These are phyloP conservation scores for Lycium barbarum DNA, from an alignment of 257 asterid species.

Conservation along the genomic window DNA sequence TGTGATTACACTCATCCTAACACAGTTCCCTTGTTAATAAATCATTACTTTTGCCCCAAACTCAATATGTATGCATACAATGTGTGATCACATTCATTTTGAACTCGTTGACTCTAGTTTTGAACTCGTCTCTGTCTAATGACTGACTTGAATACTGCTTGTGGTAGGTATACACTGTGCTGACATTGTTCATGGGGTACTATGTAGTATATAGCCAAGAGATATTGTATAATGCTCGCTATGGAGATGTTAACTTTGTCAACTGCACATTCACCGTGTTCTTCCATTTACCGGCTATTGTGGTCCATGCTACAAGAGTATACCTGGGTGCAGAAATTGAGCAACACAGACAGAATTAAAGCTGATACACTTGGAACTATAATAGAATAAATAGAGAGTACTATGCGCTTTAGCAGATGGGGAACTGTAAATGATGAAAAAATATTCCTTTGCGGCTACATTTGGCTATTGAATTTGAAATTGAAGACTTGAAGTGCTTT, in stretches of 20 bases:
- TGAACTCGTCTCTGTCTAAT: too few relatives aligned
- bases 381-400: background rate
- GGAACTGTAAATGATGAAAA: constrained; percentile 14
- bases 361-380: background rate
- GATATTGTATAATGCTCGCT: constrained; percentile 14
- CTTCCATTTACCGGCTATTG: constrained; percentile 21
- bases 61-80: background rate
- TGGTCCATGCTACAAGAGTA: constrained; percentile 5
- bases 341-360: background rate
- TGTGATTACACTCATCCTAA: too few relatives aligned
- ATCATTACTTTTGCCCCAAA: background rate
- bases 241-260: background rate
- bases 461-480: background rate
- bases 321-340: background rate
- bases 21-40: background rate
- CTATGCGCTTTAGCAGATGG: background rate
- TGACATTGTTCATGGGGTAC: background rate
- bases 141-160: background rate
- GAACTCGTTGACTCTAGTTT: background rate
- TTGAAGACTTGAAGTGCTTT: background rate
- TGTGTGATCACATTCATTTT: background rate
- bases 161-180: background rate
- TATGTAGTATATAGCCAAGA: constrained; percentile 23
- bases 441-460: background rate
- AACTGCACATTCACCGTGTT: background rate